Conservation (phyloP, 805 yeast species). For the Nakazawaea wickerhamii region DNA sequence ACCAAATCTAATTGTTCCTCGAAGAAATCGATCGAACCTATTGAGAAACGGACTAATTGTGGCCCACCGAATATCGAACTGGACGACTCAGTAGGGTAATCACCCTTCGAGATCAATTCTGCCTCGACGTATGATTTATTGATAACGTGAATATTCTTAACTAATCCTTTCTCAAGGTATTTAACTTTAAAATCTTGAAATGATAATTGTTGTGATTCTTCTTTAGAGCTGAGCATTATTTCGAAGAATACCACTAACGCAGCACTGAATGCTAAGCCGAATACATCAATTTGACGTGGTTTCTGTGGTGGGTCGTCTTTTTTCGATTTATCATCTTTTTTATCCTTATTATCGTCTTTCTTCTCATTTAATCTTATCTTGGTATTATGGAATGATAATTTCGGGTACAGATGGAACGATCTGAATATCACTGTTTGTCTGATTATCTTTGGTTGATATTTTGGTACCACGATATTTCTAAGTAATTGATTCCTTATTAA, state of each 20-base stretch:
- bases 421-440: background rate
- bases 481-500: slow-evolving; percentile 1
- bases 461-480: too few species aligned
- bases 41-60: slow-evolving; percentile 49
- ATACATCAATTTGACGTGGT: slow-evolving; percentile 11
- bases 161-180: slow-evolving; percentile 73
- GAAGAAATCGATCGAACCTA: slow-evolving; percentile 86
- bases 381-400: slow-evolving; percentile 1
- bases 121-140: slow-evolving; percentile 75
- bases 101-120: slow-evolving; percentile 30
- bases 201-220: slow-evolving; percentile 43
- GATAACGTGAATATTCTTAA: slow-evolving; percentile 65
- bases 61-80: slow-evolving; percentile 14
- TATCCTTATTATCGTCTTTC: slow-evolving; percentile 9
- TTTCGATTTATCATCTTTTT: slow-evolving; percentile 7
- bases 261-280: slow-evolving; percentile 4
- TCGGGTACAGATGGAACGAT: background rate
- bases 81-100: slow-evolving; percentile 23
- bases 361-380: background rate
- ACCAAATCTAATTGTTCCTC: slow-evolving; percentile 74
- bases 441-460: background rate
- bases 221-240: background rate
- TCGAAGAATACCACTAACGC: slow-evolving; percentile 2
- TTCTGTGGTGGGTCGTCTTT: slow-evolving; percentile 15
- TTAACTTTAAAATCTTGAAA: slow-evolving; percentile 87